These are phyloP conservation scores for Cucurbita moschata DNA, from an alignment of 306 rosid species.

Conservation along the genomic window DNA sequence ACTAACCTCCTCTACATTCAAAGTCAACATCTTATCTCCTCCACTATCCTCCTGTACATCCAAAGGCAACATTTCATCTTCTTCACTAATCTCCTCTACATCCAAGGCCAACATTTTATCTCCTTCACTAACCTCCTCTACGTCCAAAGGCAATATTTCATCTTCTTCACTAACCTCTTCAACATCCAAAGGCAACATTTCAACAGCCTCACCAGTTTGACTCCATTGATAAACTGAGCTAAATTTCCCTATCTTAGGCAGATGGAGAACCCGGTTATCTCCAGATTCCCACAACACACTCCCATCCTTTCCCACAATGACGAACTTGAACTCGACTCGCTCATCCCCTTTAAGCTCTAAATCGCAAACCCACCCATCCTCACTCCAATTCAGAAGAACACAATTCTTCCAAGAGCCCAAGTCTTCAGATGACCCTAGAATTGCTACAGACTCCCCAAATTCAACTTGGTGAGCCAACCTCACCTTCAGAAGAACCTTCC, in stretches of 20 bases:
- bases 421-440: constrained; percentile 62
- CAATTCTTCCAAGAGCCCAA: constrained; percentile 69
- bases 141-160: neutral
- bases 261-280: constrained; percentile 41
- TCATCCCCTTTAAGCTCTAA: constrained; percentile 31
- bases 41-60: no score
- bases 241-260: constrained; percentile 43
- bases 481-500: constrained; percentile 36
- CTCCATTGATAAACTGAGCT: constrained; percentile 54
- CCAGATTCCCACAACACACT: constrained; percentile 64
- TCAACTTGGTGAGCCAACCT: constrained; percentile 65
- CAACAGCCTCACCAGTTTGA: constrained; percentile 28
- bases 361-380: constrained; percentile 64
- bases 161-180: neutral
- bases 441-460: constrained; percentile 61
- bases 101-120: no score
- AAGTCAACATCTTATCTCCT: no score
- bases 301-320: constrained; percentile 21
- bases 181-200: constrained; percentile 23
- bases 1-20: no score
- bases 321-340: constrained; percentile 51
- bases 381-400: constrained; percentile 55
- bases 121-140: neutral
- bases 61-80: no score
- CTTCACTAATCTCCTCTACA: no score